phyloP scores from a whole-genome alignment of 257 asterid species.

The Penstemon davidsonii region DNA sequence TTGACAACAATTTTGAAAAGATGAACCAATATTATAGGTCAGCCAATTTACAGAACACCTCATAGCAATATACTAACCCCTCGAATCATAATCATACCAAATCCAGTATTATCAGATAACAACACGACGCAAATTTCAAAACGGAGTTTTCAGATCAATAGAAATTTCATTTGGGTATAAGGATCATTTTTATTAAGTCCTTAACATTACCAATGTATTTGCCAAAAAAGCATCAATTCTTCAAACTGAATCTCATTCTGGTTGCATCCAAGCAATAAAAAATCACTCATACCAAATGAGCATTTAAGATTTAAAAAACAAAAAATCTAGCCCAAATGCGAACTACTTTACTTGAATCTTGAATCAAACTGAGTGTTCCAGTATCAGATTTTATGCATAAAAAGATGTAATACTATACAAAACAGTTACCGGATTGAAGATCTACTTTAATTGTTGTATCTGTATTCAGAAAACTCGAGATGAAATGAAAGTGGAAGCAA shows the following conservation, averaged over 20 bases:
- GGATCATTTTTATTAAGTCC: background rate
- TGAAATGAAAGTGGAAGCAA: background rate
- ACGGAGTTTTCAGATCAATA: slow-evolving; percentile 15
- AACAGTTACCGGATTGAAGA: slow-evolving; percentile 3
- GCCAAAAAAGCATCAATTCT: slow-evolving; percentile 8
- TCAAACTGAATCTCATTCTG: slow-evolving; percentile 15
- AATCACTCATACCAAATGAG: slow-evolving; percentile 21
- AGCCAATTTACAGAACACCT: slow-evolving; percentile 29
- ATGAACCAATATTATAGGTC: slow-evolving; percentile 3
- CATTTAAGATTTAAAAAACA: slow-evolving; percentile 7
- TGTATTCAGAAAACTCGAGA: background rate
- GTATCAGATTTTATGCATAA: slow-evolving; percentile 24
- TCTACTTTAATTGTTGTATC: background rate
- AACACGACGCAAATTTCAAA: slow-evolving; percentile 22
- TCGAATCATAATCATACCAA: slow-evolving; percentile 26
- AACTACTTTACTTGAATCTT: slow-evolving; percentile 15
- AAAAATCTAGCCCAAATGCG: slow-evolving; percentile 11
- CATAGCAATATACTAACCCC: slow-evolving; percentile 21
- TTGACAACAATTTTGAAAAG: background rate
- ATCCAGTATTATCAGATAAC: slow-evolving; percentile 16
- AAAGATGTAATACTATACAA: background rate
- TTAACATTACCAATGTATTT: slow-evolving; percentile 4
- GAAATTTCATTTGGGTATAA: background rate
- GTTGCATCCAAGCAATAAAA: slow-evolving; percentile 10
- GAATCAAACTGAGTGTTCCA: slow-evolving; percentile 15